These are phyloP conservation scores for Penicillium steckii DNA, from an alignment of 495 filamentous ascomycete genomes.

Conservation along the genomic window DNA sequence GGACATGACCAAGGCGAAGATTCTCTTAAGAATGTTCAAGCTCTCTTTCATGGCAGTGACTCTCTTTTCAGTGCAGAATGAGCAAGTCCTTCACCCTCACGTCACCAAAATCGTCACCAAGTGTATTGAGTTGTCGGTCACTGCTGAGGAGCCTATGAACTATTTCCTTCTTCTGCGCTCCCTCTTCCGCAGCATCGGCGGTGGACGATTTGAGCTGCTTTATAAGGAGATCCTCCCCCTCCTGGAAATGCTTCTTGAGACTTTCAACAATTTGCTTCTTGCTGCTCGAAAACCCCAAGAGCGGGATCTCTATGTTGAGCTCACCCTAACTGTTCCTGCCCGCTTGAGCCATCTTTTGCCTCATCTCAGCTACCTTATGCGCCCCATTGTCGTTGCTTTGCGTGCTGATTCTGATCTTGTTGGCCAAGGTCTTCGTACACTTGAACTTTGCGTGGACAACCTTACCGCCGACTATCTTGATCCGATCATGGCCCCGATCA, in stretches of 20 bases:
- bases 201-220: conserved; percentile 92
- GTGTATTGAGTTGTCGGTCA: conserved; percentile 92
- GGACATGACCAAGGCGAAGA: conserved; percentile 85
- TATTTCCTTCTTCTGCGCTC: conserved; percentile 93
- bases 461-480: conserved; percentile 96
- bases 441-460: conserved; percentile 98
- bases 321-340: conserved; percentile 94
- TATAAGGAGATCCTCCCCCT: conserved; percentile 98
- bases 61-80: conserved; percentile 89
- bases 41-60: conserved; percentile 99
- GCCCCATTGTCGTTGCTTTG: conserved; percentile 90
- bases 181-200: conserved; percentile 93
- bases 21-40: conserved; percentile 94
- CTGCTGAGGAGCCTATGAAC: conserved; percentile 96
- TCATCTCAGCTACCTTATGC: conserved; percentile 97
- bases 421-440: conserved; percentile 86
- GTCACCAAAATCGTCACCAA: conserved; percentile 95
- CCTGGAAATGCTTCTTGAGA: conserved; percentile 94
- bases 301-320: conserved; percentile 93
- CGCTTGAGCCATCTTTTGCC: conserved; percentile 92
- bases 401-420: conserved; percentile 90
- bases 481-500: conserved; percentile 98
- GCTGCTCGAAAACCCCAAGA: conserved; percentile 87
- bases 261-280: conserved; percentile 87
- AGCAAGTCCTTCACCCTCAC: conserved; percentile 91